Percentiles rank a stretch among this genome's conserved stretches.
Conservation (phyloP, 257 asterid genomes). For the Coffea canephora region DNA sequence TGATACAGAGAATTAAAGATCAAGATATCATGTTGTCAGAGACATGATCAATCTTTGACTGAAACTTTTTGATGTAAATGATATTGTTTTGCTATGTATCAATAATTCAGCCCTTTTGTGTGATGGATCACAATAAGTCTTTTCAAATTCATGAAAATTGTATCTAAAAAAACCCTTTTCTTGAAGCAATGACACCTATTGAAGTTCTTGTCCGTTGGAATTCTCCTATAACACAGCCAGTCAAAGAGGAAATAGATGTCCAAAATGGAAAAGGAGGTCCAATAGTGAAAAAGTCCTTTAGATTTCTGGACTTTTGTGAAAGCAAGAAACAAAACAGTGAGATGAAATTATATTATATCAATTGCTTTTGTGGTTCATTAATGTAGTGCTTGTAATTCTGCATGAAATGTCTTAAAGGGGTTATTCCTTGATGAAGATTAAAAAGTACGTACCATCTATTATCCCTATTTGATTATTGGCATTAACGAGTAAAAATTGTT, state of each 20-base stretch:
- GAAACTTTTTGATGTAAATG: conserved; percentile 3
- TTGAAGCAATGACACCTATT: neutral
- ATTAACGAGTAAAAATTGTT: neutral
- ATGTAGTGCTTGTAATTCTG: neutral
- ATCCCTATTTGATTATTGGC: conserved; percentile 1
- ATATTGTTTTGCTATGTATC: neutral
- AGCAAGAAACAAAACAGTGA: conserved; percentile 11
- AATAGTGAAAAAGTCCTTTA: conserved; percentile 5
- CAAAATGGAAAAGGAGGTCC: conserved; percentile 1
- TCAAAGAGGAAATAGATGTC: conserved; percentile 6
- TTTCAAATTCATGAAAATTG: neutral
- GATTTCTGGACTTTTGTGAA: conserved; percentile 10
- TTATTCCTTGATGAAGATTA: neutral
- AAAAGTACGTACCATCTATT: neutral
- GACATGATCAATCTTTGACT: conserved; percentile 22
- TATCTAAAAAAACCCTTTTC: neutral
- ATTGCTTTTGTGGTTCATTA: neutral
- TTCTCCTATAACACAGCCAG: neutral
- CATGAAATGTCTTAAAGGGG: neutral
- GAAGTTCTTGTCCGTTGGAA: no score
- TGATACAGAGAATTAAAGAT: neutral
- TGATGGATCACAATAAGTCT: neutral
- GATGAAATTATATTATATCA: neutral
- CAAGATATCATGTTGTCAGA: neutral
- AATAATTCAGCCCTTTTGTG: conserved; percentile 9